These are phyloP conservation scores for Scedosporium boydii DNA, from an alignment of 2,329 filamentous ascomycete genomes.

Conservation along the genomic window DNA sequence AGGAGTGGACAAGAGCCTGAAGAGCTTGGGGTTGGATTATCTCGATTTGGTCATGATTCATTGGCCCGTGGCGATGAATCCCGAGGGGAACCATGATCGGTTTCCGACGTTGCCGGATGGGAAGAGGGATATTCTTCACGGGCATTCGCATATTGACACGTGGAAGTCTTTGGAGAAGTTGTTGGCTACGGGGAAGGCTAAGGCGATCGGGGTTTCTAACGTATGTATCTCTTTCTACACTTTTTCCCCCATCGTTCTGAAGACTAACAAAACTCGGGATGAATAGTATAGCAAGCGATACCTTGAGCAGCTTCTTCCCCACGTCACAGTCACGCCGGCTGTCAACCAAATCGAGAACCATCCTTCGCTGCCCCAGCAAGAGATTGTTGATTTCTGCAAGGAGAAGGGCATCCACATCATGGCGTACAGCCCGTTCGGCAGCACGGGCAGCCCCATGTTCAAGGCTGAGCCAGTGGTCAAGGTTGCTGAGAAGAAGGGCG, in stretches of 20 bases:
- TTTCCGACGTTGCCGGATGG: constrained; percentile 71
- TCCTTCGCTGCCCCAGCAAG: constrained; percentile 60
- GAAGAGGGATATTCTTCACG: constrained; percentile 59
- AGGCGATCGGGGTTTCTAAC: constrained; percentile 47
- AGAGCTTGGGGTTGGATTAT: constrained; percentile 67
- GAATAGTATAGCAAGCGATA: constrained; percentile 43
- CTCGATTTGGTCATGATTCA: constrained; percentile 76
- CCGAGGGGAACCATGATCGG: constrained; percentile 61
- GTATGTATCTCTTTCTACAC: constrained; percentile 18
- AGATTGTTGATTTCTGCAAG: constrained; percentile 60
- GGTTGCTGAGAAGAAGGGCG: constrained; percentile 54
- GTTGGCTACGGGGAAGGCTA: constrained; percentile 46
- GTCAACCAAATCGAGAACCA: constrained; percentile 70
- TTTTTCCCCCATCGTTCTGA: not conserved
- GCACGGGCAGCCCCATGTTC: constrained; percentile 55
- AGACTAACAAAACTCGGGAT: not conserved
- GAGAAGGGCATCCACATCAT: constrained; percentile 62
- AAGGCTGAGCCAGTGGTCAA: constrained; percentile 52
- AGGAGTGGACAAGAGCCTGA: constrained; percentile 62
- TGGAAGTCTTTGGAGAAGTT: constrained; percentile 70
- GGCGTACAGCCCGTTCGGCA: constrained; percentile 60
- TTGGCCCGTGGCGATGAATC: constrained; percentile 76
- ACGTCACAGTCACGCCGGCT: constrained; percentile 47
- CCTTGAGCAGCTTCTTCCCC: constrained; percentile 43
- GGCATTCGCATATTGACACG: constrained; percentile 63